Evolutionary conservation across 768 basidiomycete species (phyloP).

Genomic region (Pisolithus marmoratus): DNA sequence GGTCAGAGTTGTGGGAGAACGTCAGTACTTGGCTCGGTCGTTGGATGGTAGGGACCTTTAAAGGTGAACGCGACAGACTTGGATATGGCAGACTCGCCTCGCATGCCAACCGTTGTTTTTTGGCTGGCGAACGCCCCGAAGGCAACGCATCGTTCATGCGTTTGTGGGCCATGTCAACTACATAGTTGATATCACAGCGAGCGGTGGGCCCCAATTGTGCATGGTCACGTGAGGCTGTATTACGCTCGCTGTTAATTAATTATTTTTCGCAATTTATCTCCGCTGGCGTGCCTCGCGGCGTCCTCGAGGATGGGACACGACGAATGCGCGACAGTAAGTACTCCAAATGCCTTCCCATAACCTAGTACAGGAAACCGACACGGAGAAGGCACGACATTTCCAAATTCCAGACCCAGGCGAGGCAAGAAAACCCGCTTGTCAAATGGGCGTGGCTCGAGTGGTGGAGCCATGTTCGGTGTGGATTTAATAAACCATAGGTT

Average conservation of each 20-base stretch:
- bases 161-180: conserved; percentile 24
- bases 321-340: no score
- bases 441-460: no score
- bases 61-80: conserved; percentile 13
- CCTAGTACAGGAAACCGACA: no score
- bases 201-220: no score
- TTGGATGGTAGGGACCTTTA: conserved; percentile 48
- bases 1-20: conserved; percentile 63
- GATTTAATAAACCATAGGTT: no score
- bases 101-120: conserved; percentile 1
- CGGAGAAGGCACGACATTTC: no score
- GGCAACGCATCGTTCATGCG: conserved; percentile 16
- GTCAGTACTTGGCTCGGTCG: conserved; percentile 63
- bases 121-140: conserved; percentile 2
- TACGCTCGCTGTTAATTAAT: neutral
- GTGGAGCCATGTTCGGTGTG: no score
- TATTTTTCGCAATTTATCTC: conserved; percentile 4
- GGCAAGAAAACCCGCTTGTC: no score
- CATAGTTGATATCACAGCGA: no score
- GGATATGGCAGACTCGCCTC: conserved; percentile 17
- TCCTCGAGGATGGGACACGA: conserved; percentile 15
- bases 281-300: conserved; percentile 12
- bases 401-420: no score
- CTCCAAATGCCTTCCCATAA: no score
- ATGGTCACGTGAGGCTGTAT: neutral